phyloP scores from a whole-genome alignment of 306 rosid genomes.

The Coriaria nepalensis region DNA sequence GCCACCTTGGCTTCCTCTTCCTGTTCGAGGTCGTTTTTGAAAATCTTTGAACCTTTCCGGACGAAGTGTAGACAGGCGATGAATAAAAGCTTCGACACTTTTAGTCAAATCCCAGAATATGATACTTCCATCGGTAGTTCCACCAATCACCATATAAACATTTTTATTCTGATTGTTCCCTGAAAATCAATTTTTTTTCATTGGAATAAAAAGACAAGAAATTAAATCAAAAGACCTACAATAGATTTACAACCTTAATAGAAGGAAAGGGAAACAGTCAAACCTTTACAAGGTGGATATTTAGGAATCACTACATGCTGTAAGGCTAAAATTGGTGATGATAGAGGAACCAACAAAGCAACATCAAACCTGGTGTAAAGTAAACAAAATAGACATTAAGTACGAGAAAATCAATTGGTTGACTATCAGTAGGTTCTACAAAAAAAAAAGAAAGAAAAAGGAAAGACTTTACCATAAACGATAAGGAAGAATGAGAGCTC shows the following conservation, averaged over 20 bases:
- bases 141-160: conserved; percentile 59
- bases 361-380: conserved; percentile 63
- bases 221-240: too few species aligned
- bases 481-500: conserved; percentile 75
- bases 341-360: conserved; percentile 52
- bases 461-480: conserved; percentile 91
- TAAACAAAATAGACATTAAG: conserved; percentile 1
- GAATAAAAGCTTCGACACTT: conserved; percentile 61
- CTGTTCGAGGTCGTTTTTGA: conserved; percentile 85
- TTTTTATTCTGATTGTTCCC: conserved; percentile 28
- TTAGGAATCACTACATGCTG: conserved; percentile 58
- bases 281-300: conserved; percentile 38
- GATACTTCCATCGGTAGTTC: conserved; percentile 92
- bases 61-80: conserved; percentile 33
- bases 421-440: background rate
- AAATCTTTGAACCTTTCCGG: conserved; percentile 47
- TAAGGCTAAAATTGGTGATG: conserved; percentile 79
- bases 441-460: conserved; percentile 4
- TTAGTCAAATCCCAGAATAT: conserved; percentile 79
- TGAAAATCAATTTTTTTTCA: conserved; percentile 21
- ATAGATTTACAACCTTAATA: too few species aligned
- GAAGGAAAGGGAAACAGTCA: conserved; percentile 13
- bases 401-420: background rate
- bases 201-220: conserved; percentile 11
- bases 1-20: conserved; percentile 99